Conservation (phyloP, 305 asterid species). For the Fraxinus velutina region DNA sequence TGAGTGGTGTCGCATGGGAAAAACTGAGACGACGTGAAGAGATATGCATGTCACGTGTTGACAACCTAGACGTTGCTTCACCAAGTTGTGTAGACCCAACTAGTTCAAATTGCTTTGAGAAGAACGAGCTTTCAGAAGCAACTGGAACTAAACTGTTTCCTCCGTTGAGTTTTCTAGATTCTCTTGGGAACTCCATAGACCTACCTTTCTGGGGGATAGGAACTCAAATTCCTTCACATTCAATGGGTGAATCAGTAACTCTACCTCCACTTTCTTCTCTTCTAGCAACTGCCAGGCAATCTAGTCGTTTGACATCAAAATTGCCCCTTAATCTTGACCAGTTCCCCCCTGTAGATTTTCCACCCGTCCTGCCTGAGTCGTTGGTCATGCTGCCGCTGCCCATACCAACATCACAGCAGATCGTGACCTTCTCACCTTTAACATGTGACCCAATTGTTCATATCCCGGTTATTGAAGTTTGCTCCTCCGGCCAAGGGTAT, state of each 20-base stretch:
- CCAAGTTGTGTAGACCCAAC: slow-evolving; percentile 30
- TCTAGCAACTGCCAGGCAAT: slow-evolving; percentile 41
- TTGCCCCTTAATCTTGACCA: slow-evolving; percentile 46
- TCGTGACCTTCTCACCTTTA: slow-evolving; percentile 68
- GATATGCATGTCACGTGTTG: slow-evolving; percentile 30
- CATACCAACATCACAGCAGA: slow-evolving; percentile 63
- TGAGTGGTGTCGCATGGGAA: slow-evolving; percentile 45
- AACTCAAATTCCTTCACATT: slow-evolving; percentile 32
- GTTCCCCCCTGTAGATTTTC: slow-evolving; percentile 55
- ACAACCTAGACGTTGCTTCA: slow-evolving; percentile 30
- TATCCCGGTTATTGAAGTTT: slow-evolving; percentile 73
- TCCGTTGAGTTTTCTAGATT: slow-evolving; percentile 36
- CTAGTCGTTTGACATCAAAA: slow-evolving; percentile 43
- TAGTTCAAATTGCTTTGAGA: slow-evolving; percentile 30
- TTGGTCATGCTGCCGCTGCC: slow-evolving; percentile 37
- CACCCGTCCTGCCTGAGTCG: slow-evolving; percentile 57
- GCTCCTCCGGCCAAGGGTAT: slow-evolving; percentile 94
- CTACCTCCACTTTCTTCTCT: slow-evolving; percentile 61
- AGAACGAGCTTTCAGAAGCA: slow-evolving; percentile 36
- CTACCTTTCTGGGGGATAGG: slow-evolving; percentile 35
- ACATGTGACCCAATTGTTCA: slow-evolving; percentile 88
- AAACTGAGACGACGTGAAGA: slow-evolving; percentile 51
- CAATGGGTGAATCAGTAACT: slow-evolving; percentile 43
- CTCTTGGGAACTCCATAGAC: slow-evolving; percentile 27
- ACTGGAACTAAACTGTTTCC: slow-evolving; percentile 25